These are phyloP conservation scores for Calonectria ilicicola DNA, from an alignment of 2,329 filamentous ascomycete genomes.

Conservation along the genomic window DNA sequence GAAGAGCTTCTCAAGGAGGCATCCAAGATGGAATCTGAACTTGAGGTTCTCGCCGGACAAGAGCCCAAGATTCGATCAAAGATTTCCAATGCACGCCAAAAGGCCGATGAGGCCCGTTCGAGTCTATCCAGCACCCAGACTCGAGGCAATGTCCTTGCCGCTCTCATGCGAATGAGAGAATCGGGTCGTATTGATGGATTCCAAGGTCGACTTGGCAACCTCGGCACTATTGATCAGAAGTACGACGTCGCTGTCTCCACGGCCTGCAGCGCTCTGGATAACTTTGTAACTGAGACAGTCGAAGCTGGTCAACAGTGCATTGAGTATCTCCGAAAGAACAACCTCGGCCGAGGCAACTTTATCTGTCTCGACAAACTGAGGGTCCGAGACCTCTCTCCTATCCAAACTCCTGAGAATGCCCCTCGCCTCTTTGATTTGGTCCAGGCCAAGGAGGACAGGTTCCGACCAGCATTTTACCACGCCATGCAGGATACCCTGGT, in stretches of 20 bases:
- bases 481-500: slow-evolving; percentile 96
- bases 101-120: slow-evolving; percentile 94
- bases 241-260: slow-evolving; percentile 99
- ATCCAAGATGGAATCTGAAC: slow-evolving; percentile 76
- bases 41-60: slow-evolving; percentile 78
- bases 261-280: slow-evolving; percentile 90
- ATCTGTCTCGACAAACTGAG: slow-evolving; percentile 93
- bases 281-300: slow-evolving; percentile 96
- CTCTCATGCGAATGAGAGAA: slow-evolving; percentile 93
- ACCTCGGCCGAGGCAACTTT: slow-evolving; percentile 95
- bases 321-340: slow-evolving; percentile 96
- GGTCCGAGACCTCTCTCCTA: slow-evolving; percentile 79
- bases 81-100: slow-evolving; percentile 90
- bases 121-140: slow-evolving; percentile 92
- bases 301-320: slow-evolving; percentile 98
- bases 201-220: slow-evolving; percentile 92
- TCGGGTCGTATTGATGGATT: slow-evolving; percentile 98
- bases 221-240: slow-evolving; percentile 91
- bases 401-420: slow-evolving; percentile 91
- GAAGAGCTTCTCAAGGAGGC: slow-evolving; percentile 80
- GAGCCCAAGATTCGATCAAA: slow-evolving; percentile 87
- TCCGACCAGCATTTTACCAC: slow-evolving; percentile 93
- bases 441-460: slow-evolving; percentile 87
- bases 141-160: slow-evolving; percentile 90
- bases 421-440: slow-evolving; percentile 94